phyloP scores from a whole-genome alignment of 2,329 filamentous ascomycete genomes.

The Arachnomyces sp. region DNA sequence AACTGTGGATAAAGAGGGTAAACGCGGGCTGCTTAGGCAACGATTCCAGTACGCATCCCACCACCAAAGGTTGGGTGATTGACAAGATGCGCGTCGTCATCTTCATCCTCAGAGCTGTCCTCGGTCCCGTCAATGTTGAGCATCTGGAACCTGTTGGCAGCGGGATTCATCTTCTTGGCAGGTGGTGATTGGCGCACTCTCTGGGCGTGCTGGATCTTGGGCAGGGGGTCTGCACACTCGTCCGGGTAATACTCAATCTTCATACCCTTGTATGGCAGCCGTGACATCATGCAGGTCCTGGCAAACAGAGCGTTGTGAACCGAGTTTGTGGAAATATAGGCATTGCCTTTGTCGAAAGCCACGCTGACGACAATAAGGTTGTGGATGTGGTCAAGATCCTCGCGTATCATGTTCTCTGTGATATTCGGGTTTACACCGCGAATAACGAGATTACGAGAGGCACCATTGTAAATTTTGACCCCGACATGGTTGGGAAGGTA shows the following conservation, averaged over 20 bases:
- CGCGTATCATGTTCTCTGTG: slow-evolving; percentile 56
- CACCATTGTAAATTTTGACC: slow-evolving; percentile 56
- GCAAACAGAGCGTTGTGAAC: slow-evolving; percentile 68
- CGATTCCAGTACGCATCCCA: neutral
- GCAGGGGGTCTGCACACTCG: slow-evolving; percentile 59
- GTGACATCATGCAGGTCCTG: slow-evolving; percentile 64
- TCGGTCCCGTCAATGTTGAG: slow-evolving; percentile 45
- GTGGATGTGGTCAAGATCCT: slow-evolving; percentile 75
- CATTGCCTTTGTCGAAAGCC: slow-evolving; percentile 50
- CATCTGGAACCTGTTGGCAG: slow-evolving; percentile 55
- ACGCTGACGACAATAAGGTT: slow-evolving; percentile 64
- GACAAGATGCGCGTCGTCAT: slow-evolving; percentile 12
- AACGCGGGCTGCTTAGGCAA: too few species aligned
- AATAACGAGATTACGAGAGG: slow-evolving; percentile 66
- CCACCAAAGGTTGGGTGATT: slow-evolving; percentile 10
- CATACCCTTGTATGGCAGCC: slow-evolving; percentile 58
- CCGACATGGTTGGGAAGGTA: slow-evolving; percentile 54
- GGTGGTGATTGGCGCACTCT: slow-evolving; percentile 19
- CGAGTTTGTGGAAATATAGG: slow-evolving; percentile 66
- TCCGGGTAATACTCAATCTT: slow-evolving; percentile 64
- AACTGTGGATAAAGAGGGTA: too few species aligned
- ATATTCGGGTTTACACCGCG: slow-evolving; percentile 49
- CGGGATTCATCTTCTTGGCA: slow-evolving; percentile 32
- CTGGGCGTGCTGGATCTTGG: slow-evolving; percentile 26
- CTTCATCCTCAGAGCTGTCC: slow-evolving; percentile 29